Percentiles rank a stretch among this genome's conserved stretches.
Conservation (phyloP, 2,329 filamentous ascomycete species). For the Blastomyces silverae region DNA sequence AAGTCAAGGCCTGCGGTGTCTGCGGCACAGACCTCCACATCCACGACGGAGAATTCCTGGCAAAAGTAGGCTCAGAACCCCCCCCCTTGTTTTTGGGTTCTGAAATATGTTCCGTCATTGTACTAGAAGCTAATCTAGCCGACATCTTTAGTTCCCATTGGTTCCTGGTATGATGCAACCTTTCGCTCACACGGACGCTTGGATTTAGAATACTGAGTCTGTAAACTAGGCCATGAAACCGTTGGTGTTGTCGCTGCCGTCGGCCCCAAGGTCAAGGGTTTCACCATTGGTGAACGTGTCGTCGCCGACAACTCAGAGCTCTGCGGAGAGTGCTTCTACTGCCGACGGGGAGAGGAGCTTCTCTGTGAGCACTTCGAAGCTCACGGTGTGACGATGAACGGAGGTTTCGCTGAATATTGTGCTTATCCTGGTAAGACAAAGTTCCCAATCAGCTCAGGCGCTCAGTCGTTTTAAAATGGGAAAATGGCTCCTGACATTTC, state of each 20-base stretch:
- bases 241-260: slow-evolving; percentile 57
- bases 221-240: slow-evolving; percentile 54
- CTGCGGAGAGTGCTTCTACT: slow-evolving; percentile 67
- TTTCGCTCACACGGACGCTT: neutral
- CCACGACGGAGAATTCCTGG: slow-evolving; percentile 62
- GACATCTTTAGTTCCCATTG: slow-evolving; percentile 51
- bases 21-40: slow-evolving; percentile 51
- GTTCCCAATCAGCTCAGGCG: neutral
- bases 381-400: slow-evolving; percentile 54
- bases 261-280: slow-evolving; percentile 53
- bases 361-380: slow-evolving; percentile 64
- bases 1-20: slow-evolving; percentile 62
- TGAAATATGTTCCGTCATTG: neutral
- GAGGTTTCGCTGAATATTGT: slow-evolving; percentile 66
- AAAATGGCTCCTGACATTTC: slow-evolving; percentile 17
- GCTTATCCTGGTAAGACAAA: slow-evolving; percentile 40
- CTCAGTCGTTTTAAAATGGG: neutral
- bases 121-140: slow-evolving; percentile 12
- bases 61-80: slow-evolving; percentile 38
- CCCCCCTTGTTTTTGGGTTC: neutral
- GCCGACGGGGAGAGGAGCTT: slow-evolving; percentile 59
- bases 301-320: slow-evolving; percentile 53
- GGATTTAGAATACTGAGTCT: slow-evolving; percentile 5
- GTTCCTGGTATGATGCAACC: slow-evolving; percentile 47
- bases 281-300: slow-evolving; percentile 58